Base-by-base conservation (phyloP, 306 rosid genomes). In the Herpetospermum pedunculosum region DNA sequence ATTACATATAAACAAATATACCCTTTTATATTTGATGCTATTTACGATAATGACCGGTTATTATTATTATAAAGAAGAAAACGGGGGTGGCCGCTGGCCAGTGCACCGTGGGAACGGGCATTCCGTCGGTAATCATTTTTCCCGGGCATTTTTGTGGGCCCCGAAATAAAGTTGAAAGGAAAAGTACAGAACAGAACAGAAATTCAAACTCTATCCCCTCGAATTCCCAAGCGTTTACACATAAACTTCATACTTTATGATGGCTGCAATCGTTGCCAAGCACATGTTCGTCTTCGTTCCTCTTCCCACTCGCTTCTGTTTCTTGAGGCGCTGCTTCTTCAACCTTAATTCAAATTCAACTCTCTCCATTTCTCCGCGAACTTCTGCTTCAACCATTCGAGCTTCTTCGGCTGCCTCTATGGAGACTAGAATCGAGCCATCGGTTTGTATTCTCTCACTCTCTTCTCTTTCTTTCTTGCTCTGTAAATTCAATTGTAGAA, bases 381-480 rank as follows among this genome's bases (percentile, higher is more conserved):
- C 68, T 75, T 81, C 76, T 69, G 5, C 81, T 2, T 29, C 81
- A 6, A 77, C 55, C 37, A 58, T 76, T 58, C 87, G 54, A 37
- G 87, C 92, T 79, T 60, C 90, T 73, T 84, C 92, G 10, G 57
- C 84, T 6, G 65, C 82, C 73, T 1, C 80, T 65, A 34, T 75
- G 16, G 82, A 89, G 43, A 44, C 88, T 78, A 79, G 60, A 0
- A 74, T 81, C 67, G 23, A 73, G 11, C 88, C 81, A 75, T 37
- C 76, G 57, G 35, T 76, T 55, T 62, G 71, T 73, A 70, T 44
- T 54, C 71, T 26, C 2, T 26, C 13, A 48, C 71, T 26, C 23
- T 43, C 53, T 40, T 26, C 30, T n/a, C 44, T 75, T 23, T 30
- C 25, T 30, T 6, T 8, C 37, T 75, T 53, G 2, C 29, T 28